Evolutionary conservation across 495 filamentous ascomycete species (phyloP).

Genomic region (Daldinia childiae): DNA sequence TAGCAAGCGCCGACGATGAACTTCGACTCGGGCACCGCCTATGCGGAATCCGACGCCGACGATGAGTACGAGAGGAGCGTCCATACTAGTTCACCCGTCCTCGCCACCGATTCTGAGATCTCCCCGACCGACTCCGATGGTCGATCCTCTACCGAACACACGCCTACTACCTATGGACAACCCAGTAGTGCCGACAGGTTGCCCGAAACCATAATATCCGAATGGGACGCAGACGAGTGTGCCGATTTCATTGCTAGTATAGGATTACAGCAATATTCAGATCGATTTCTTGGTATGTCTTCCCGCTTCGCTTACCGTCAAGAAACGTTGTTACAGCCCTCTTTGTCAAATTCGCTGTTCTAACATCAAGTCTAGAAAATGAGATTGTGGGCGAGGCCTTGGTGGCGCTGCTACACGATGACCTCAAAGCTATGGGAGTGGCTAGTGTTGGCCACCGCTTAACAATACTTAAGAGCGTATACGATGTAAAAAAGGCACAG

Average conservation of each 20-base stretch:
- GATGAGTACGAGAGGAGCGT: slow-evolving; percentile 92
- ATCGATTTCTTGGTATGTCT: slow-evolving; percentile 77
- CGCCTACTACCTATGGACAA: slow-evolving; percentile 84
- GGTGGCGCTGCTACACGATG: slow-evolving; percentile 87
- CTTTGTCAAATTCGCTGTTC: slow-evolving; percentile 37
- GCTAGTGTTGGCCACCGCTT: slow-evolving; percentile 91
- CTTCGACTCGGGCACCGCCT: slow-evolving; percentile 66
- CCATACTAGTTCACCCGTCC: slow-evolving; percentile 73
- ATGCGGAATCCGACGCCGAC: slow-evolving; percentile 91
- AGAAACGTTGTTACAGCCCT: not conserved
- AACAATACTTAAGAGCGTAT: slow-evolving; percentile 93
- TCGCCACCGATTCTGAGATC: slow-evolving; percentile 78
- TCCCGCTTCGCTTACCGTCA: not conserved
- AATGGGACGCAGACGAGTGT: slow-evolving; percentile 91
- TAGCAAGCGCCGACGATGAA: slow-evolving; percentile 54
- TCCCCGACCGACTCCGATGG: slow-evolving; percentile 84
- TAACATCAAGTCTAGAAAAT: slow-evolving; percentile 71
- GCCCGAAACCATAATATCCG: slow-evolving; percentile 80
- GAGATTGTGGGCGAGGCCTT: slow-evolving; percentile 93
- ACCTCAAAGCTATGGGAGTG: slow-evolving; percentile 94
- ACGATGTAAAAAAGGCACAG: slow-evolving; percentile 92
- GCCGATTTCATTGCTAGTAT: slow-evolving; percentile 83
- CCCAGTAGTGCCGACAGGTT: slow-evolving; percentile 71
- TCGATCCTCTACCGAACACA: slow-evolving; percentile 79
- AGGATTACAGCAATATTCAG: slow-evolving; percentile 84